phyloP scores from a whole-genome alignment of 805 yeast genomes.

The Maudiozyma saulgeensis region DNA sequence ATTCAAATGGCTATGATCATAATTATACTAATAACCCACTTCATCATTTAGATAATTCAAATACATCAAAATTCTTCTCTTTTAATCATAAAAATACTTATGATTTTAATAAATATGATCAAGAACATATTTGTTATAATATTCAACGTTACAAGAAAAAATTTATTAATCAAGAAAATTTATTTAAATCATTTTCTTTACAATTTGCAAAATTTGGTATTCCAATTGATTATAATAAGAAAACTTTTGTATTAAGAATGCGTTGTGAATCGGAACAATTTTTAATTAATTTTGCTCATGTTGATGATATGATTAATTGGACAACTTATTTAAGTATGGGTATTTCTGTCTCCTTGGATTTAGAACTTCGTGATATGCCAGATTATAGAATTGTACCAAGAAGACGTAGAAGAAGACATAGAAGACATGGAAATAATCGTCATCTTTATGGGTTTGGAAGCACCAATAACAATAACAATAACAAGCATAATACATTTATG shows the following conservation, averaged over 20 bases:
- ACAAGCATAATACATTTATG: neutral
- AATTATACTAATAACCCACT: neutral
- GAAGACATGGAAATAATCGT: slow-evolving; percentile 9
- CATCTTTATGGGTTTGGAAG: neutral
- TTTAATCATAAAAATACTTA: slow-evolving; percentile 13
- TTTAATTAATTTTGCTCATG: slow-evolving; percentile 50
- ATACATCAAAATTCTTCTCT: slow-evolving; percentile 6
- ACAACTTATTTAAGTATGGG: slow-evolving; percentile 62
- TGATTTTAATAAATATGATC: slow-evolving; percentile 22
- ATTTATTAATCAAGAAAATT: slow-evolving; percentile 27
- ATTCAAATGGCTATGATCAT: slow-evolving; percentile 15
- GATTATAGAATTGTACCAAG: slow-evolving; percentile 73
- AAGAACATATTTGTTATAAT: slow-evolving; percentile 15
- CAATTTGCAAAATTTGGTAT: slow-evolving; percentile 80
- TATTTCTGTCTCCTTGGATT: slow-evolving; percentile 69
- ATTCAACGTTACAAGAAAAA: slow-evolving; percentile 15
- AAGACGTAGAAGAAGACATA: slow-evolving; percentile 43
- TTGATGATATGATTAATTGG: slow-evolving; percentile 72
- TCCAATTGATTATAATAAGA: slow-evolving; percentile 75
- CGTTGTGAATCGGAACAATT: slow-evolving; percentile 81
- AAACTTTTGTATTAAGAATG: slow-evolving; percentile 56
- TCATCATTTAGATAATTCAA: slow-evolving; percentile 4
- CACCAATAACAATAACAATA: neutral
- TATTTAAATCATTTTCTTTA: slow-evolving; percentile 61
- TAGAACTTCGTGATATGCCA: slow-evolving; percentile 63